Percentiles rank a stretch among this genome's conserved stretches.
phyloP scores from a whole-genome alignment of 2,329 filamentous ascomycete genomes.

The Teratosphaeria destructans region DNA sequence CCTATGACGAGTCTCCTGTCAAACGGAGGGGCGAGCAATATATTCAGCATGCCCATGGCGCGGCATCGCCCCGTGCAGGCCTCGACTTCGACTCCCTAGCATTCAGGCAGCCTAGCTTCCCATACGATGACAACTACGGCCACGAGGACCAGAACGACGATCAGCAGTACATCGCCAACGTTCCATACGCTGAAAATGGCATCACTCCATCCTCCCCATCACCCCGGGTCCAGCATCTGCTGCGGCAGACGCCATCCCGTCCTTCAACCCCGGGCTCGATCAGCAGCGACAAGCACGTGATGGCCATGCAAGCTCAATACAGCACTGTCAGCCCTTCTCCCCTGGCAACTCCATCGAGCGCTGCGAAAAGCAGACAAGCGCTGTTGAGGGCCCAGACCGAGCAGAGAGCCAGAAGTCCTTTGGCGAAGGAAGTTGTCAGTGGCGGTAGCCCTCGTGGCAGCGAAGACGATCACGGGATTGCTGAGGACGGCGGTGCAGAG shows the following conservation, averaged over 20 bases:
- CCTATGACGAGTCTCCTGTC: slow-evolving; percentile 60
- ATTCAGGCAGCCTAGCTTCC: not conserved
- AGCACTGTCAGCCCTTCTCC: slow-evolving; percentile 1
- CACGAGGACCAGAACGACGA: slow-evolving; percentile 5
- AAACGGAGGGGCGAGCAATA: slow-evolving; percentile 59
- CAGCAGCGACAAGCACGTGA: slow-evolving; percentile 9
- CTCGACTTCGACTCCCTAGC: slow-evolving; percentile 2
- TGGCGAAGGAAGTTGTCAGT: not conserved
- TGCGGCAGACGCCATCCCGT: slow-evolving; percentile 15
- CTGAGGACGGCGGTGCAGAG: not conserved
- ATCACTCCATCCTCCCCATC: slow-evolving; percentile 5
- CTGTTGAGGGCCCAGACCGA: slow-evolving; percentile 33
- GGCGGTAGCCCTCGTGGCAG: not conserved
- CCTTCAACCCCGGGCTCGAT: slow-evolving; percentile 11
- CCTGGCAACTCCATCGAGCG: slow-evolving; percentile 10
- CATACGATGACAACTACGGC: slow-evolving; percentile 12
- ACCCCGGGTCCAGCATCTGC: slow-evolving; percentile 5
- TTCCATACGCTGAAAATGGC: slow-evolving; percentile 1
- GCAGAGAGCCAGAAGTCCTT: slow-evolving; percentile 33
- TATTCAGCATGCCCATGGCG: slow-evolving; percentile 11
- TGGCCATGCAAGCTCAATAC: slow-evolving; percentile 7
- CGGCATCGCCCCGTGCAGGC: slow-evolving; percentile 4
- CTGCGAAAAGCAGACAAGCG: slow-evolving; percentile 6
- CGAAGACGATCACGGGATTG: not conserved
- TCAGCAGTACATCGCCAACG: not conserved